Base-by-base conservation (phyloP, 805 yeast genomes). In the Groenewaldozyma salmanticensis region DNA sequence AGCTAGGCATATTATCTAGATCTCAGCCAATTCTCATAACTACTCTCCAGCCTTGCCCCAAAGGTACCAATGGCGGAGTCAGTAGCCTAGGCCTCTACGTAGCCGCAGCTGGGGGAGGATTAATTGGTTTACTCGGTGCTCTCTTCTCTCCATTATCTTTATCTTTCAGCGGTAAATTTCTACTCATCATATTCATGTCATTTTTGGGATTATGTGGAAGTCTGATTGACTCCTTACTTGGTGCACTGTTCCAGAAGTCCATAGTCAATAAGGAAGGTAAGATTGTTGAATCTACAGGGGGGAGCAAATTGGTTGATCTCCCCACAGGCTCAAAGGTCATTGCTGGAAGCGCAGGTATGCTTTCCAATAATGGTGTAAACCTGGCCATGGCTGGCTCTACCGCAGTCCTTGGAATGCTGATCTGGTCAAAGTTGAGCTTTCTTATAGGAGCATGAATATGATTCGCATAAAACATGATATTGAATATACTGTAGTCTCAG, bases 41-140 rank as follows among this genome's bases (percentile, higher is more conserved):
- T 4, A 62, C 67, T 4, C 53, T 68, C 27, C 46, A 55, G 31
- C 53, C 55, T 9, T 69, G 70, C 37, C 72, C 73, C 2, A 64
- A 62, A 17, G 74, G 74, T 7, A 69, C 72, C 7, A 68, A 68
- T 50, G 74, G 74, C 4, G 74, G 72, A 15, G 61, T 68, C 1
- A 55, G 71, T 0, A 48, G 37, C 4, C 43, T 53, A 15, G 74
- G 73, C 0, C 42, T 68, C 7, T 22, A 48, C 1, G 63, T 65
- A 13, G 72, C 68, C 1, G 32, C 53, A 0, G 47, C 46, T 15
- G 74, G 71, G 0, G 60, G 70, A 1, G 49, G 57, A 4, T 42
- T 60, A 5, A 57, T 68, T 19, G 61, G 65, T 19, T 31, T 53
- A 0, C 40, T 65, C 15, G 42, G 67, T 3, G 43, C 53, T 2